Evolutionary conservation across 129 eudicot species (phyloP), one percentile per base, ranked within the genome.

Genomic region (Centella asiatica): DNA sequence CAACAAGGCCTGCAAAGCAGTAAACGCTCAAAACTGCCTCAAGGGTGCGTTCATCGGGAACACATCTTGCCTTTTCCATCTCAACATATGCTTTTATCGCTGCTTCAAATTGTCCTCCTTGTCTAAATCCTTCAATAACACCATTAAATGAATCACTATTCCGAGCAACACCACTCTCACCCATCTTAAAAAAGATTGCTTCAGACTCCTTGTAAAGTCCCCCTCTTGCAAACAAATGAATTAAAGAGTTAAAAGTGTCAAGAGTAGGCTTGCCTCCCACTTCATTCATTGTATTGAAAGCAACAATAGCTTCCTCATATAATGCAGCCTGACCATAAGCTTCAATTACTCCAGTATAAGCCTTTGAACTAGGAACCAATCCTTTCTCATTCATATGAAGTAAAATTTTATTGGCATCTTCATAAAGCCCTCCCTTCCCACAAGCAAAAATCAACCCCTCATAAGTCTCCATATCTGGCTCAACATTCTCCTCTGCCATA

Each of bases 1-100:
- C 95, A 17, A 86, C 90, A 69, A 90, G 95, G 11, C 95, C 95
- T n/a, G 97, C 95, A 74, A 84, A 71, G 75, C 95, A 86, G 69
- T 90, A 90, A 54, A 90, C 94, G 34, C 95, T 86, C 78, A 90
- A 72, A 59, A 86, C 88, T 20, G 90, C 95, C 72, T 90, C 97
- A 12, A 90, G 86, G 50, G 97, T 90, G 61, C 78, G 67, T 57
- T 90, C 97, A 70, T 86, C 90, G 1, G 95, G 90, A 59, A 77
- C 85, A 51, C 88, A 86, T 59, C 85, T 79, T 26, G 70, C 85
- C 73, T 86, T 90, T 57, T 90, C 95, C 95, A 90, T 86, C 67
- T 86, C 95, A 68, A 86, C 95, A 69, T 86, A 90, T 18, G 90
- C 85, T 67, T 90, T 84, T 63, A 90, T 77, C 14, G 97, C 97